phyloP scores from a whole-genome alignment of 768 basidiomycete species.

The Suillus americanus region DNA sequence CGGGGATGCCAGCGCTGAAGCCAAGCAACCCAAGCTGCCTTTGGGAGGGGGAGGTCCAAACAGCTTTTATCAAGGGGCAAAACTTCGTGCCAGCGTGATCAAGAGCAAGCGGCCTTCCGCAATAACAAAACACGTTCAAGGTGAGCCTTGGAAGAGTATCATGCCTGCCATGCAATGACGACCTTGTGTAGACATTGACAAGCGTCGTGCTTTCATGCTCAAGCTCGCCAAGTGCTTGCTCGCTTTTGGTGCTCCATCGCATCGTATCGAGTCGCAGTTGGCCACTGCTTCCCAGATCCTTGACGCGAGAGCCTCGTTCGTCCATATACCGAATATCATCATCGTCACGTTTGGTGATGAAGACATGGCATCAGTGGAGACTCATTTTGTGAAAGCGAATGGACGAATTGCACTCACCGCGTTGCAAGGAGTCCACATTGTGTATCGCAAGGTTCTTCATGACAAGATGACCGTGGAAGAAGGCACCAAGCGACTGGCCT shows the following conservation, averaged over 20 bases:
- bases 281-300: slow-evolving; percentile 76
- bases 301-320: slow-evolving; percentile 78
- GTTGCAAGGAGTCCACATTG: slow-evolving; percentile 76
- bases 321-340: slow-evolving; percentile 76
- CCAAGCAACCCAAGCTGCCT: background rate
- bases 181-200: slow-evolving; percentile 39
- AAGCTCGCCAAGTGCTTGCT: slow-evolving; percentile 86
- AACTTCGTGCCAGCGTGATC: slow-evolving; percentile 28
- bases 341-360: slow-evolving; percentile 83
- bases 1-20: background rate
- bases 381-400: slow-evolving; percentile 82
- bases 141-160: slow-evolving; percentile 23
- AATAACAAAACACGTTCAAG: slow-evolving; percentile 48
- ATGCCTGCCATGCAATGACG: background rate
- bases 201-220: slow-evolving; percentile 72
- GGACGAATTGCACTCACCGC: slow-evolving; percentile 80
- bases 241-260: slow-evolving; percentile 92
- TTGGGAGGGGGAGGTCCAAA: slow-evolving; percentile 13
- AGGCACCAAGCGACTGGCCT: slow-evolving; percentile 66
- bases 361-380: slow-evolving; percentile 69
- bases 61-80: slow-evolving; percentile 31
- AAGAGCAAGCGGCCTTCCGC: slow-evolving; percentile 34
- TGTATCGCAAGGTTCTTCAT: slow-evolving; percentile 86
- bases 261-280: slow-evolving; percentile 89
- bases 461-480: slow-evolving; percentile 74